These are phyloP conservation scores for Pachysolen tannophilus DNA, from an alignment of 805 yeast species.

Conservation along the genomic window DNA sequence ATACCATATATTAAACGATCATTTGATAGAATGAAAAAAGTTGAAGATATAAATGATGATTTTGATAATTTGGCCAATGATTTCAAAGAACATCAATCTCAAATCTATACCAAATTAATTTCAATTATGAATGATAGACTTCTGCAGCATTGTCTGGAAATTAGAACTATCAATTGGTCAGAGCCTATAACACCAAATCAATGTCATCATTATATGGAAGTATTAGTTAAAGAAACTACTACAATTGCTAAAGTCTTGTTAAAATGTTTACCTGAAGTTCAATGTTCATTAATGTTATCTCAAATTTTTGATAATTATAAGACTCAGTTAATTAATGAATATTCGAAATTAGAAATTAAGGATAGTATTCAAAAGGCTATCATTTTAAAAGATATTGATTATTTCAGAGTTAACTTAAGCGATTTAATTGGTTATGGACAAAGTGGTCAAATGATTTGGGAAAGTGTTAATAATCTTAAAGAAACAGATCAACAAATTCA, in stretches of 20 bases:
- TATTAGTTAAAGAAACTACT: constrained; percentile 56
- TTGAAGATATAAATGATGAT: constrained; percentile 22
- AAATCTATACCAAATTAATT: constrained; percentile 56
- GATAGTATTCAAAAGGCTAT: constrained; percentile 47
- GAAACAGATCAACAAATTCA: no score
- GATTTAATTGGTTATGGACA: constrained; percentile 54
- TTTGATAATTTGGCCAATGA: constrained; percentile 31
- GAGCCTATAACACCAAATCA: constrained; percentile 34
- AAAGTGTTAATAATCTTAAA: constrained; percentile 40
- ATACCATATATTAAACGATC: constrained; percentile 27
- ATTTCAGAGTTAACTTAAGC: constrained; percentile 52
- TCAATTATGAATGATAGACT: constrained; percentile 65
- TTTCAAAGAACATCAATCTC: constrained; percentile 54
- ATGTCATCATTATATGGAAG: constrained; percentile 58
- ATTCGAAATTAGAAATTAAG: constrained; percentile 37
- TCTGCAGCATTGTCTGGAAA: constrained; percentile 37
- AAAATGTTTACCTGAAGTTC: constrained; percentile 45
- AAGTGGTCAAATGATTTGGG: constrained; percentile 57
- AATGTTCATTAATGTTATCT: constrained; percentile 35
- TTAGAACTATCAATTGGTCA: constrained; percentile 43
- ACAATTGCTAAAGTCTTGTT: constrained; percentile 54
- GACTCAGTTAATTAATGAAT: constrained; percentile 42
- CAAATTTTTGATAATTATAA: constrained; percentile 54
- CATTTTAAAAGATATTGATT: constrained; percentile 52
- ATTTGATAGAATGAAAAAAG: constrained; percentile 20